Evolutionary conservation across 2,329 filamentous ascomycete species (phyloP), one percentile per base, ranked within the genome.

Genomic region (Fusarium irregulare): DNA sequence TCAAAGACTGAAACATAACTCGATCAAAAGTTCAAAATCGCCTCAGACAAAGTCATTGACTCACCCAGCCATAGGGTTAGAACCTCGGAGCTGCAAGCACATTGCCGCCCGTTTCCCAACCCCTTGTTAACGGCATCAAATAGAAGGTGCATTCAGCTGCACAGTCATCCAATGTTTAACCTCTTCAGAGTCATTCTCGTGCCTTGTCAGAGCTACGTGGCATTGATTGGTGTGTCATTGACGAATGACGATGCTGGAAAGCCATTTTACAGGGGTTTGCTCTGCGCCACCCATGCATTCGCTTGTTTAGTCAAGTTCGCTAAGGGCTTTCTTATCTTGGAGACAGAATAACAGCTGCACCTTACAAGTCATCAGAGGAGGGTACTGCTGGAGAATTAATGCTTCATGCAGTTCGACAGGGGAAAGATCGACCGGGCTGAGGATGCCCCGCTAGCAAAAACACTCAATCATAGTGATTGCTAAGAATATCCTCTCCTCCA

Each of bases 401-500:
- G 41, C 4, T 27, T 2, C 9, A 1, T 4, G 4, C 7, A 14
- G 64, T 66, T 66, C 62, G 64, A 64, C 64, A 68, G 64, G 64
- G 66, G 61, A 67, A 47, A 27, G 67, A 71, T 70, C 67, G 67
- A 46, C 66, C 53, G 41, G 66, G 56, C 56, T 66, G 51, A 56
- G 56, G 20, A 34, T 25, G 30, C 45, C 59, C 65, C 65, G 49
- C 64, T 34, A 30, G 16, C 32, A 57, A 53, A 64, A 64, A 27
- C 46, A 63, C 21, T 53, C 42, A 66, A 65, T 66, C 42, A 60
- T n/a, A 34, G n/a, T 21, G 40, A 64, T 56, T 70, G 63, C 68
- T 70, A 70, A 70, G 68, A 70, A 70, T 70, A 70, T 67, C 66
- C n/a, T 45, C 16, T 45, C 60, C 41, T 56, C 50, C 46, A 53